Evolutionary conservation across 1,139 yeast genomes (phyloP).

Genomic region (Magnusiomyces fungicola): DNA sequence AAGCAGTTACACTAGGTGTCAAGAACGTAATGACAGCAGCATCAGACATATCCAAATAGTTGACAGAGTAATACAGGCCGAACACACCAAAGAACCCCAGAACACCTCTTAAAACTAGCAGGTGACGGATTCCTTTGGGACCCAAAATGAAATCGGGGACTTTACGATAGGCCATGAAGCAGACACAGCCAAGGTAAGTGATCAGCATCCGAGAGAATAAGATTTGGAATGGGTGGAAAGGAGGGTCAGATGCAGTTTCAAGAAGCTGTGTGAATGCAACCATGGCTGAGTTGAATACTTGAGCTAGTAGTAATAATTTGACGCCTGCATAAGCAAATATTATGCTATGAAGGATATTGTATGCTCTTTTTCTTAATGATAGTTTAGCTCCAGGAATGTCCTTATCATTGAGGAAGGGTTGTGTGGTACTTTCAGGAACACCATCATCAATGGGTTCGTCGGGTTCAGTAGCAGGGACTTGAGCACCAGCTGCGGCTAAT

Average conservation of each 20-base stretch:
- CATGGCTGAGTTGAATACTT: slow-evolving; percentile 71
- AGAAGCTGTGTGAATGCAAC: slow-evolving; percentile 64
- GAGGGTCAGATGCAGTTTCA: slow-evolving; percentile 53
- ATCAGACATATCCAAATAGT: slow-evolving; percentile 67
- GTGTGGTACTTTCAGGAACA: neutral
- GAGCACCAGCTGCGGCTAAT: too few relatives aligned
- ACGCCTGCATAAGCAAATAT: slow-evolving; percentile 22
- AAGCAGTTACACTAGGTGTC: slow-evolving; percentile 69
- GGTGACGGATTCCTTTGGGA: slow-evolving; percentile 48
- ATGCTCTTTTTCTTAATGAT: too few relatives aligned
- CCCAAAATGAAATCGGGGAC: slow-evolving; percentile 66
- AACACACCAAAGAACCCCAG: slow-evolving; percentile 77
- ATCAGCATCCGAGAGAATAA: slow-evolving; percentile 68
- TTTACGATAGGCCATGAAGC: slow-evolving; percentile 42
- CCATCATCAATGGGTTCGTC: neutral
- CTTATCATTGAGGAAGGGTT: neutral
- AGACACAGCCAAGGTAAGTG: slow-evolving; percentile 52
- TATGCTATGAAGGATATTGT: neutral
- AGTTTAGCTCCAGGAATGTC: too few relatives aligned
- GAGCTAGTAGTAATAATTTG: slow-evolving; percentile 31
- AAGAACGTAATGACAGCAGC: slow-evolving; percentile 76
- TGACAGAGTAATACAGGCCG: slow-evolving; percentile 65
- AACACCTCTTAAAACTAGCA: slow-evolving; percentile 56
- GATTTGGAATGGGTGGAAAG: slow-evolving; percentile 71
- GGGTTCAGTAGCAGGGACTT: neutral